Base-by-base conservation (phyloP, 2,329 filamentous ascomycete species). In the Cladophialophora psammophila region DNA sequence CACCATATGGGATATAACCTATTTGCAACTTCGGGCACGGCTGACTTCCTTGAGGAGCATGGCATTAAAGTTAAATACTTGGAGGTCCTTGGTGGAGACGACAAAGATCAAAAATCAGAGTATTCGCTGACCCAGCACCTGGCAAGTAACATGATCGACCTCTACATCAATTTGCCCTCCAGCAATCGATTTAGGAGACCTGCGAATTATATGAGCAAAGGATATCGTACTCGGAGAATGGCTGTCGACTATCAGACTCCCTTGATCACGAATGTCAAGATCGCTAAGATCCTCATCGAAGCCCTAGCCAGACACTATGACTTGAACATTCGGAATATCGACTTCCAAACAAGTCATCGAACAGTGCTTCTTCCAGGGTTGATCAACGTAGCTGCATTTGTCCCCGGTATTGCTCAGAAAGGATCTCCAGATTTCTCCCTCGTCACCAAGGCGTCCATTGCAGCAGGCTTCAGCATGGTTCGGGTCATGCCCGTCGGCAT, bases 81-180 rank as follows among this genome's bases (percentile, higher is more conserved):
- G 57, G 95, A 99, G 79, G 90, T 94, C 36, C 87, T 99, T 12
- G 87, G 87, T 60, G 88, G 90, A 65, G 86, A 90, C 70, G 88
- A 93, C 70, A 91, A 93, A 73, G 90, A 93, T 69, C 92, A 96
- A 78, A 94, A 94, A 79, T 92, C 93, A 0, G 95, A 99, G 81
- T 99, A 96, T 83, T 99, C 95, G 8, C 86, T 99, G 69, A 97
- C 93, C 1, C 93, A 98, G 82, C 94, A 97, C 83, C 83, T 99
- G 80, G 91, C 94, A 66, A 98, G 97, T 83, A 98, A 98, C 82
- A 90, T 95, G 79, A 99, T 99, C 75, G 94, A 98, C 79, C 83
- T 99, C 68, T 99, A 99, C 84, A 97, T 99, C 88, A 99, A 99
- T 80, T 81, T 99, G 80, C 95, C 95, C n/a, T 98, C 95, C 12